Evolutionary conservation across 2,329 filamentous ascomycete species (phyloP), one percentile per base, ranked within the genome.

Genomic region (Fusarium tricinctum): DNA sequence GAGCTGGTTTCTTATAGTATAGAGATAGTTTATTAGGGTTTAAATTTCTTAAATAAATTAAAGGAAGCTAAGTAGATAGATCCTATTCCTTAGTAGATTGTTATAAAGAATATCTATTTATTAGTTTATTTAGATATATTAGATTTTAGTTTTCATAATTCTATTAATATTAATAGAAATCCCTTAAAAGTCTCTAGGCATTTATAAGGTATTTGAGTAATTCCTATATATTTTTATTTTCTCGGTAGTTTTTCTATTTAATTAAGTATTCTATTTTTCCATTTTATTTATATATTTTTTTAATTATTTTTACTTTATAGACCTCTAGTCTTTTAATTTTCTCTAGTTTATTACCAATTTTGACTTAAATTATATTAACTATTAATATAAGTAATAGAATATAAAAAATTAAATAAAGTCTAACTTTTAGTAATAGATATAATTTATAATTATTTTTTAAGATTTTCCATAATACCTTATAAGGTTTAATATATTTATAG

Each of bases 151-250:
- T 2, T 2, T 2, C 2, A 2, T 8, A 8, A 23, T 8, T 8
- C 8, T 5, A 23, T 23, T 23, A 23, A 23, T 23, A 8, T 38
- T 43, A 26, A 8, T 49, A 22, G 3, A 39, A 49, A 5, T 51
- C 32, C 14, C 13, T 51, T 28, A 51, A 2, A 4, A 42, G 26
- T 32, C 28, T 13, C 8, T 51, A 38, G 5, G 38, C 3, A 39
- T 33, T 58, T 22, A 23, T 59, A 45, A 69, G 38, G 28, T 71
- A 47, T 59, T 69, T 58, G 38, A 48, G 6, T 32, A 35, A 38
- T 62, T 74, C 23, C 32, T 65, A 74, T 62, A 55, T 71, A 57
- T 72, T 71, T 60, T 72, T 35, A 14, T 2, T 40, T 33, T 66
- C 19, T 22, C 23, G 20, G 38, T 69, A 71, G 8, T 53, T 26